These are phyloP conservation scores for Torrubiella hemipterigena DNA, from an alignment of 2,329 filamentous ascomycete genomes.

Conservation along the genomic window DNA sequence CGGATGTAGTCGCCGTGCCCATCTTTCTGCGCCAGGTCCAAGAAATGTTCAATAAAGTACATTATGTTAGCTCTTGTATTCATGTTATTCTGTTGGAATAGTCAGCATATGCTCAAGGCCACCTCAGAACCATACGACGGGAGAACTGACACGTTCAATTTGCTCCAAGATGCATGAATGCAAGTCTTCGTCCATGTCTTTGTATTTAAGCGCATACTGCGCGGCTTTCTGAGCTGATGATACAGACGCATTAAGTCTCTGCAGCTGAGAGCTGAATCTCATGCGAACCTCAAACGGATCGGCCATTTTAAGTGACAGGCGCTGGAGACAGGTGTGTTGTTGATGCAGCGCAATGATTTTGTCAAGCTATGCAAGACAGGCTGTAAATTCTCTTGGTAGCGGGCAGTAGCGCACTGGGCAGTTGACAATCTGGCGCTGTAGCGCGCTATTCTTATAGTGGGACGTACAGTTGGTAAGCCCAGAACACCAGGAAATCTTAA, in stretches of 20 bases:
- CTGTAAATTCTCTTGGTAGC: not conserved
- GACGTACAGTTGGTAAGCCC: too few relatives aligned
- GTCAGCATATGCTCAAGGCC: not conserved
- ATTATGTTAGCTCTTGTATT: conserved; percentile 97
- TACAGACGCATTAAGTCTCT: conserved; percentile 83
- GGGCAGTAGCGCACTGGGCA: not conserved
- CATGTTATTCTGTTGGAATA: conserved; percentile 61
- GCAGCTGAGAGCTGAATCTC: conserved; percentile 83
- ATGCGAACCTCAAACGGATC: conserved; percentile 98
- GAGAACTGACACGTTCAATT: conserved; percentile 59
- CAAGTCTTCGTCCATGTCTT: conserved; percentile 91
- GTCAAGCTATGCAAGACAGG: too few relatives aligned
- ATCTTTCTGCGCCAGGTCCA: conserved; percentile 71
- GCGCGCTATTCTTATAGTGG: too few relatives aligned
- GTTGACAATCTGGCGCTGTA: too few relatives aligned
- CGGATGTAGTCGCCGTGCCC: conserved; percentile 71
- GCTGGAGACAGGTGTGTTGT: too few relatives aligned
- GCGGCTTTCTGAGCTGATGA: conserved; percentile 85
- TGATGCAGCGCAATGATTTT: too few relatives aligned
- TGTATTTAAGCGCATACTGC: conserved; percentile 86
- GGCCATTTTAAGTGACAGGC: conserved; percentile 26
- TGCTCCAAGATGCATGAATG: conserved; percentile 97
- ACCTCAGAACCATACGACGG: not conserved
- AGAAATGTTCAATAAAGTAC: conserved; percentile 95
- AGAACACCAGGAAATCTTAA: too few relatives aligned